Evolutionary conservation across 2,329 filamentous ascomycete genomes (phyloP), one percentile per base, ranked within the genome.

Genomic region (Aspergillus phoenicis): DNA sequence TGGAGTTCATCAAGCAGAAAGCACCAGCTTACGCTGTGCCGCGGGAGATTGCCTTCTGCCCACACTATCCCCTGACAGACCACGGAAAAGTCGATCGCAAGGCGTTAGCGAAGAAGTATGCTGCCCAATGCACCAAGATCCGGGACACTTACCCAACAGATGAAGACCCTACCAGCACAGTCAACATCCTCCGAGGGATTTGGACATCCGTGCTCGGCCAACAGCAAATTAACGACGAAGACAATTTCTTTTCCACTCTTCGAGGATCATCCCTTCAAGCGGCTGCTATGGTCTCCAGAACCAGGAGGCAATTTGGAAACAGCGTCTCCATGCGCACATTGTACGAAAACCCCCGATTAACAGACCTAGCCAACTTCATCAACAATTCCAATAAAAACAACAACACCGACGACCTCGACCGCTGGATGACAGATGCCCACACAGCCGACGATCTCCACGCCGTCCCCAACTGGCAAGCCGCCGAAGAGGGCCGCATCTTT

Each of bases 21-120:
- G 77, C 93, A 22, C 88, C 90, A 0, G 80, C 80, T 8, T 92
- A 91, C 74, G 87, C 89, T 1, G 84, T 92, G 3, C 90, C 90
- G 0, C 86, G 84, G 2, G 81, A 89, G 28, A 85, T 89, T 61
- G 87, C 91, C 26, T 82, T 86, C 0, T 83, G 92, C 59, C 79
- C 85, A 52, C 84, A 85, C 62, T 81, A 91, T 45, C 89, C 89
- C 1, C 74, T 91, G 10, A 91, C 89, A 70, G 87, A 87, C 8
- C 90, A 90, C 65, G 87, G 89, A 66, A 92, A 92, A 75, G 84
- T 91, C 2, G 62, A 65, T 24, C 57, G 53, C 11, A 49, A 52
- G 24, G 53, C 38, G 2, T 71, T 77, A 13, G 47, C 36, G 6
- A 52, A 52, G n/a, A 15, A 43, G 6, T 61, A 58, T 15, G 10